These are phyloP conservation scores for Biscogniauxia marginata DNA, from an alignment of 2,329 filamentous ascomycete species.

Conservation along the genomic window DNA sequence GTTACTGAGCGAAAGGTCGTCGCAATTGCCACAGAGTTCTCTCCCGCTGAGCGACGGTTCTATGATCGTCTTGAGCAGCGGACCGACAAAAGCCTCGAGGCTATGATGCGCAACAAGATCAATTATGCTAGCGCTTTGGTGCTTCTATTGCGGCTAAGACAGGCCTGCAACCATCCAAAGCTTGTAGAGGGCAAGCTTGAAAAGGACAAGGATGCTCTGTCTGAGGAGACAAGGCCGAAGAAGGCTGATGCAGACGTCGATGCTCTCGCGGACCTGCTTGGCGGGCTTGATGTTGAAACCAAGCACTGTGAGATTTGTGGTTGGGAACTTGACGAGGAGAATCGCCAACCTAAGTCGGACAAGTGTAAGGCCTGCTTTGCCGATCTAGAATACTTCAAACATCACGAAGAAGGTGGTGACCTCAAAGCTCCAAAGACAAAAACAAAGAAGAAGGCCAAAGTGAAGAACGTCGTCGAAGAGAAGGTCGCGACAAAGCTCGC, in stretches of 20 bases:
- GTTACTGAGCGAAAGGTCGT: slow-evolving; percentile 90
- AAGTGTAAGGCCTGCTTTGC: slow-evolving; percentile 72
- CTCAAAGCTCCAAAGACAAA: slow-evolving; percentile 38
- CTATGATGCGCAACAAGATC: slow-evolving; percentile 80
- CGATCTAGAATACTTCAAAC: slow-evolving; percentile 66
- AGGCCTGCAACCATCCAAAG: slow-evolving; percentile 92
- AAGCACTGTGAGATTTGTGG: slow-evolving; percentile 86
- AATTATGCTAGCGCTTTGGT: slow-evolving; percentile 95
- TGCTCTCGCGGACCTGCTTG: slow-evolving; percentile 80
- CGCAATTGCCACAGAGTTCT: slow-evolving; percentile 74
- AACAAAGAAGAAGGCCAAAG: slow-evolving; percentile 36
- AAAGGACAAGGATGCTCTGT: slow-evolving; percentile 82
- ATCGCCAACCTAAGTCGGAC: slow-evolving; percentile 40
- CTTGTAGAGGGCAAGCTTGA: slow-evolving; percentile 82
- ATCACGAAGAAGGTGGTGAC: slow-evolving; percentile 41
- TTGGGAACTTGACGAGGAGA: slow-evolving; percentile 57
- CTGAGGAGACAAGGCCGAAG: slow-evolving; percentile 57
- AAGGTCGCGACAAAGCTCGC: slow-evolving; percentile 32
- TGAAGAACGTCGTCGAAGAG: slow-evolving; percentile 31
- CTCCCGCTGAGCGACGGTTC: slow-evolving; percentile 76
- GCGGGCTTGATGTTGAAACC: slow-evolving; percentile 73
- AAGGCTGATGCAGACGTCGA: slow-evolving; percentile 68
- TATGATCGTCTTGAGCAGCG: slow-evolving; percentile 81
- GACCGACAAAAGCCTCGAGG: slow-evolving; percentile 81
- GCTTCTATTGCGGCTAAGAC: slow-evolving; percentile 82